Evolutionary conservation across 768 basidiomycete genomes (phyloP), one percentile per base, ranked within the genome.

Genomic region (Trichaptum fuscoviolaceum): DNA sequence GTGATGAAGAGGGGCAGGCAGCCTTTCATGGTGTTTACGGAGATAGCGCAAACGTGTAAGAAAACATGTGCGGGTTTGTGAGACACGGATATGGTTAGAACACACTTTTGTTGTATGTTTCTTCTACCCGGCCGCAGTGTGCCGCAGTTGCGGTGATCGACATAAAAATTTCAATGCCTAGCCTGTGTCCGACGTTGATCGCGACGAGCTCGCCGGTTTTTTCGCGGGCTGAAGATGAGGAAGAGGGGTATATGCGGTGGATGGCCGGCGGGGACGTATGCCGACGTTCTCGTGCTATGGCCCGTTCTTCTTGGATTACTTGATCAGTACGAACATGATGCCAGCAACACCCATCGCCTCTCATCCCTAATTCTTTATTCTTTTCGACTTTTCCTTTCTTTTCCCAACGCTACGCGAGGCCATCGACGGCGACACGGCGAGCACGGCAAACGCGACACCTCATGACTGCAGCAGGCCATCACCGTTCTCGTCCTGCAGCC

Each of bases 391-490:
- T 25, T 24, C 23, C 2, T 61, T 61, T 24, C 15, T 20, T 61
- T 15, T 61, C 59, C 30, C 59, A 25, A 61, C 25, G 3, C 59
- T 25, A 61, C 59, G 30, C 30, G 24, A 17, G 24, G 25, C 15
- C 59, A 61, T 15, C 30, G 59, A 61, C 24, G 24, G 24, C 59
- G 59, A 61, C 59, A 61, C 25, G 30, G 59, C 59, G 59, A 34
- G 6, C 59, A 61, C 42, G 42, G 42, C 30, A 24, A 61, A 15
- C 59, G 59, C 24, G 30, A 34, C 25, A 25, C 30, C 25, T 17
- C 25, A 25, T 61, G 24, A 61, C 59, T 61, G 59, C 59, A 12
- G 15, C 42, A 52, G 42, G 2, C 42, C 30, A 30, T 3, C 30
- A 30, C 30, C 30, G 30, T 30, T 8, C 30, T 30, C 42, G 42